Evolutionary conservation across 2,329 filamentous ascomycete genomes (phyloP).

Genomic region (Xylaria sp.): DNA sequence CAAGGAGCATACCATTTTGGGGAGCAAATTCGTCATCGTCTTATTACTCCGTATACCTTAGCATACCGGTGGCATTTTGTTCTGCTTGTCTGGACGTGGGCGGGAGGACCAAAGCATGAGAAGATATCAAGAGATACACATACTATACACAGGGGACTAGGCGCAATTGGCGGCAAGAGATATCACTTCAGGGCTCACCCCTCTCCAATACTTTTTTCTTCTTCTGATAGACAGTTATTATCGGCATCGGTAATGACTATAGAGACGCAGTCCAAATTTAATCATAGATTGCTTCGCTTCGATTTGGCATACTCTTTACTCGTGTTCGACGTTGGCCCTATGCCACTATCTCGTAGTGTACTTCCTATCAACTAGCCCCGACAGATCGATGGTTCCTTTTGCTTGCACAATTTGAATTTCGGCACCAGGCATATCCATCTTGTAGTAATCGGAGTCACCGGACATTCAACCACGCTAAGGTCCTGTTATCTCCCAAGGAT

Average conservation of each 20-base stretch:
- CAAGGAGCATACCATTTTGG: slow-evolving; percentile 17
- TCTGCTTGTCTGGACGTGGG: slow-evolving; percentile 12
- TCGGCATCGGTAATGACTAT: background rate
- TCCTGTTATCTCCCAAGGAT: too few species aligned
- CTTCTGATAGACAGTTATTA: slow-evolving; percentile 19
- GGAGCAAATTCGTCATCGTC: slow-evolving; percentile 21
- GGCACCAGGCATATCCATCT: too few species aligned
- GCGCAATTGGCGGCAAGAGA: slow-evolving; percentile 19
- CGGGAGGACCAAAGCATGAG: slow-evolving; percentile 19
- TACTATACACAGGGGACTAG: slow-evolving; percentile 19
- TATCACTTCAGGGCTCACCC: slow-evolving; percentile 16
- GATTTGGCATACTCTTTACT: background rate
- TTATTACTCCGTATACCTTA: slow-evolving; percentile 25
- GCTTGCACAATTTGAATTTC: background rate
- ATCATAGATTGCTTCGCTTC: background rate
- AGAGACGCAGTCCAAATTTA: slow-evolving; percentile 5
- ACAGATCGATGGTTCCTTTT: too few species aligned
- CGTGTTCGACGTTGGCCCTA: background rate
- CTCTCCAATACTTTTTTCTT: slow-evolving; percentile 16
- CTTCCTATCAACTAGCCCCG: too few species aligned
- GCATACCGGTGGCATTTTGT: slow-evolving; percentile 26
- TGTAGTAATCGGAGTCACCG: slow-evolving; percentile 8
- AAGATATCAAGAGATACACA: slow-evolving; percentile 25
- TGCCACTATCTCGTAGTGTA: background rate
- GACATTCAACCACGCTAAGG: background rate